These are phyloP conservation scores for Mangifera indica DNA, from an alignment of 345 rosid genomes.

Conservation along the genomic window DNA sequence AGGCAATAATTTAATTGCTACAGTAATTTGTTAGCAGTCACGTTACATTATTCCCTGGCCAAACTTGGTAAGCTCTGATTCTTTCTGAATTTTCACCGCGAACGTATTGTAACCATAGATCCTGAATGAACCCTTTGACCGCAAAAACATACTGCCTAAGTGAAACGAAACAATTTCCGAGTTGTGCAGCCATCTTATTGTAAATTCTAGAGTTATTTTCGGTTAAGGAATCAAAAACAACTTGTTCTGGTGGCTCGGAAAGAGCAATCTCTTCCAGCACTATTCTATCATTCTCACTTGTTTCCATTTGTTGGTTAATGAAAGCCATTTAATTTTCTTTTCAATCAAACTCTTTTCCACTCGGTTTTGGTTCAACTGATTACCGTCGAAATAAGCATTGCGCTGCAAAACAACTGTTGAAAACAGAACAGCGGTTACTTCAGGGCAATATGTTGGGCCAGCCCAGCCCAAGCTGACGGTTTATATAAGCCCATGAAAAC, in stretches of 20 bases:
- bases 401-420: conserved; percentile 12
- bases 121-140: conserved; percentile 14
- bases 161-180: not conserved
- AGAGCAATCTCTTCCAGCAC: conserved; percentile 20
- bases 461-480: not conserved
- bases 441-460: not conserved
- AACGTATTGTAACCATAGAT: conserved; percentile 23
- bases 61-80: conserved; percentile 29
- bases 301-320: conserved; percentile 4
- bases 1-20: too few species aligned
- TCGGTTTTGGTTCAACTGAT: not conserved
- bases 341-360: not conserved
- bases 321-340: not conserved
- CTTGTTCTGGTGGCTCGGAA: conserved; percentile 9
- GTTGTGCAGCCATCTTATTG: not conserved
- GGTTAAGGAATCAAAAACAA: not conserved
- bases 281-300: conserved; percentile 9
- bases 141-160: not conserved
- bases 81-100: conserved; percentile 20
- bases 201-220: not conserved
- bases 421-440: conserved; percentile 31
- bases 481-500: not conserved
- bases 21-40: not conserved
- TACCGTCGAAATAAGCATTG: not conserved
- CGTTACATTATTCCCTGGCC: conserved; percentile 19